These are phyloP conservation scores for Wallacemonas rigidus DNA, from an alignment of 208 protist species.

Conservation along the genomic window DNA sequence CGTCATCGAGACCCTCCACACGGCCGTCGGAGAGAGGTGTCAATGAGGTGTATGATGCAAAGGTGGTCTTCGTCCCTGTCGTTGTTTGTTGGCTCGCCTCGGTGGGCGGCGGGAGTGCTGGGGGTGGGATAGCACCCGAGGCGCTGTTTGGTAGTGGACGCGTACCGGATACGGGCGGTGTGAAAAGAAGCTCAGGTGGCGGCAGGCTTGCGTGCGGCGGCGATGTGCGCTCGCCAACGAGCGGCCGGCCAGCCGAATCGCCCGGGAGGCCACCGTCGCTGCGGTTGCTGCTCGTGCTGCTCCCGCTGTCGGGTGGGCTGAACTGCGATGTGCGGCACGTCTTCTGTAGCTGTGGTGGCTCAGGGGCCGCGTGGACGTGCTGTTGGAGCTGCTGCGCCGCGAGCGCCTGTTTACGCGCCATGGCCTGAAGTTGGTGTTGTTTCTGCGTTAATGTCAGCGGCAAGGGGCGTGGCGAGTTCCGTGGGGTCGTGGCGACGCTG, in stretches of 20 bases:
- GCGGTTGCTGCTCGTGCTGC: slow-evolving; percentile 1
- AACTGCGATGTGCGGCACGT: not conserved
- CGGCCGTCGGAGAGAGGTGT: no score
- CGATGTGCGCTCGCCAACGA: no score
- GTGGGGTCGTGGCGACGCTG: slow-evolving; percentile 1
- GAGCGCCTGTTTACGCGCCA: not conserved
- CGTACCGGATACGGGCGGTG: no score
- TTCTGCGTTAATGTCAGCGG: slow-evolving; percentile 13
- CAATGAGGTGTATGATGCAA: not conserved
- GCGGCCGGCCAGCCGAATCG: no score
- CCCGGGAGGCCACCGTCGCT: not conserved
- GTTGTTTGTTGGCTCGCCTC: no score
- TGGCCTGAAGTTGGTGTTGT: slow-evolving; percentile 10
- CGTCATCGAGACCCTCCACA: not conserved
- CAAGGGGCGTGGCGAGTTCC: slow-evolving; percentile 9
- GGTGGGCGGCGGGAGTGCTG: not conserved
- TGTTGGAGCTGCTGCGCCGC: not conserved
- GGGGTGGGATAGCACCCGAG: no score
- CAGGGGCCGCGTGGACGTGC: not conserved
- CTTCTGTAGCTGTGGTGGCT: slow-evolving; percentile 6
- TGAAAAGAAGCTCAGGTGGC: no score
- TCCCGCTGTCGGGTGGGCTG: not conserved
- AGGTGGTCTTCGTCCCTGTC: not conserved
- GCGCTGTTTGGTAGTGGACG: no score
- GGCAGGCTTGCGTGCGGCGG: no score